Base-by-base conservation (phyloP, 257 asterid species). In the Fraxinus pennsylvanica region DNA sequence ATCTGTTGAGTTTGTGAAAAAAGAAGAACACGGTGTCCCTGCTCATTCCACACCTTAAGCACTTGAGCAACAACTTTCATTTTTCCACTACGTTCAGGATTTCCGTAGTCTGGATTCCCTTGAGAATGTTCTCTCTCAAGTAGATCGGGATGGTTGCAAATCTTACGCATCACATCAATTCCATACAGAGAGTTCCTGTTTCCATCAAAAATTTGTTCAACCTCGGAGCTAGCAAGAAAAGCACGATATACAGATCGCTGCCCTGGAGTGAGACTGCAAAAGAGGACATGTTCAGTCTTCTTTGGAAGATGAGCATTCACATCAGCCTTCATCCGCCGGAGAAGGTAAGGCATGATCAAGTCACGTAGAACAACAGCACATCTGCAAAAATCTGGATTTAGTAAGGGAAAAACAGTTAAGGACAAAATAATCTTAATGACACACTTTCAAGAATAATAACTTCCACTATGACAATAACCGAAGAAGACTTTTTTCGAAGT, bases 121-220 rank as follows among this genome's bases (percentile, higher is more conserved):
- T 79, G 80, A 41, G 91, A 87, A 80, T 92, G 97, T 75, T 96
- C 99, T 83, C 99, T 93, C 91, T 96, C 99, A 3, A 93, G 95
- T 77, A 96, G 96, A 83, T 96, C 99, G 3, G 99, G 99, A 83
- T 96, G 99, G 85, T 96, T 96, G 88, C 98, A 96, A 81, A 96
- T 92, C 83, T 96, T 96, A 25, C 99, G 97, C 98, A 96, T 88
- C 74, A 96, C 94, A 82, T 96, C 99, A 74, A 96, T 96, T 79
- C 99, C 99, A 65, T 77, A 96, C 1, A 96, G 90, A 38, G 99
- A 91, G 79, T 96, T 96, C 74, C 91, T 90, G 89, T 74, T 91
- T 71, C 99, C 99, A 82, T 92, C 92, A 50, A 96, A 89, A 78
- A 96, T 96, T 76, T 92, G 90, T 83, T 96, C 99, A 54, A 96